Base-by-base conservation (phyloP, 2,329 filamentous ascomycete genomes). In the Raffaelea arxii region DNA sequence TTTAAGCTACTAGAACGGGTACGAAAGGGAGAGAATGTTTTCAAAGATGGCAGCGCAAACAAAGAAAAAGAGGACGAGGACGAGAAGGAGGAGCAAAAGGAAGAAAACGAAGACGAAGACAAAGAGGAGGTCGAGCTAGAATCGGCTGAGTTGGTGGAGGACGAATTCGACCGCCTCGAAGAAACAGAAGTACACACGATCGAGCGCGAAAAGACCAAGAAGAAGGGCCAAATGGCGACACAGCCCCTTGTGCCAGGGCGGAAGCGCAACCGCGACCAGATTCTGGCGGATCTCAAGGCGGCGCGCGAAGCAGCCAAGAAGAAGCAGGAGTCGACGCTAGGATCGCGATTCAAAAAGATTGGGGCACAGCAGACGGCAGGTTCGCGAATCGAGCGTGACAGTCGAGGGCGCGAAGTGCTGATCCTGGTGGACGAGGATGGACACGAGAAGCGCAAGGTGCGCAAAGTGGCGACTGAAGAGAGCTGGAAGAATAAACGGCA, bases 1-100 rank as follows among this genome's bases (percentile, higher is more conserved):
- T 85, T 88, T 61, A 84, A 85, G 62, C 69, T 97, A 12, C 68
- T 90, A 24, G 78, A 85, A 61, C 73, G 81, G 54, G 74, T 85
- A 49, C 75, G 75, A 50, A 75, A 73, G 46, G 86, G 84, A 36
- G 85, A 89, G 61, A 68, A 90, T 62, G 73, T 87, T 2, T 74
- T 71, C 53, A 61, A 58, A 21, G 6, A 32, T 10, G 36, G n/a
- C 5, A 10, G n/a, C 16, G 63, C 66, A 9, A 58, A 56, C 7
- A 55, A 60, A 16, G 14, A 39, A 35, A 55, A 54, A 6, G 58
- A 54, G 6, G 44, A 16, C 24, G 62, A 58, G n/a, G 63, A 66
- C 7, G 58, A 56, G 9, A 55, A 60, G 21, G n/a, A 43, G 40
- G 55, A 53, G 5, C 58, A 80, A 19, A 45, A 53, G 25, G 52